Conservation (phyloP, 257 asterid species). For the Ajuga chamaepitys region DNA sequence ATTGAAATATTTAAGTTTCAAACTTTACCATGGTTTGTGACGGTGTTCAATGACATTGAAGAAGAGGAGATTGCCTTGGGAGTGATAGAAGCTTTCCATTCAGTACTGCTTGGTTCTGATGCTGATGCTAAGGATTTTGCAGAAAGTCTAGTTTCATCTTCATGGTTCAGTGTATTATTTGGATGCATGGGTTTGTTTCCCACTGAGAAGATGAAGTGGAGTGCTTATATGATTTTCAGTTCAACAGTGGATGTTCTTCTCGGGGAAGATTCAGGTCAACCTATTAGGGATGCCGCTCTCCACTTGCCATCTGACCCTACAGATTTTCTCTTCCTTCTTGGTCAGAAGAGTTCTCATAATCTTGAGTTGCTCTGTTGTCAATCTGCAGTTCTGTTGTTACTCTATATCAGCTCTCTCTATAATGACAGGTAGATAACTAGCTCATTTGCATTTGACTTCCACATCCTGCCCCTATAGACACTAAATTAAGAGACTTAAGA, state of each 20-base stretch:
- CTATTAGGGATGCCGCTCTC: slow-evolving; percentile 58
- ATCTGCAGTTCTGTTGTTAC: slow-evolving; percentile 61
- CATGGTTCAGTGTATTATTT: slow-evolving; percentile 79
- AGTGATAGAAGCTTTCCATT: slow-evolving; percentile 65
- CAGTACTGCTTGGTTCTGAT: slow-evolving; percentile 50
- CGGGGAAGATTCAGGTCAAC: slow-evolving; percentile 60
- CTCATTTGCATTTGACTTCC: neutral
- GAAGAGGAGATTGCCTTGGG: slow-evolving; percentile 68
- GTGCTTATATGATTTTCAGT: slow-evolving; percentile 61
- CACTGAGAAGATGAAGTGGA: slow-evolving; percentile 53
- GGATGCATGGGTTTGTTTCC: slow-evolving; percentile 93
- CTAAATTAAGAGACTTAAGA: too few species aligned
- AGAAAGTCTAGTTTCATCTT: slow-evolving; percentile 50
- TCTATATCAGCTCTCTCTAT: slow-evolving; percentile 66
- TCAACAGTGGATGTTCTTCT: slow-evolving; percentile 54
- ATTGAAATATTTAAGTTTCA: slow-evolving; percentile 43
- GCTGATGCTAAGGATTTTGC: slow-evolving; percentile 44
- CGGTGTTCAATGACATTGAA: slow-evolving; percentile 45
- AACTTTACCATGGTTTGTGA: slow-evolving; percentile 74
- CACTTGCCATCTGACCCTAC: slow-evolving; percentile 80
- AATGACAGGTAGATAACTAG: slow-evolving; percentile 62
- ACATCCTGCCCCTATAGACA: neutral
- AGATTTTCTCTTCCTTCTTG: slow-evolving; percentile 82
- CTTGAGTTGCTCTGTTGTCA: slow-evolving; percentile 55
- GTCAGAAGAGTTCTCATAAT: slow-evolving; percentile 66